Base-by-base conservation (phyloP, 2,329 filamentous ascomycete species). In the Microcyclospora pomicola region DNA sequence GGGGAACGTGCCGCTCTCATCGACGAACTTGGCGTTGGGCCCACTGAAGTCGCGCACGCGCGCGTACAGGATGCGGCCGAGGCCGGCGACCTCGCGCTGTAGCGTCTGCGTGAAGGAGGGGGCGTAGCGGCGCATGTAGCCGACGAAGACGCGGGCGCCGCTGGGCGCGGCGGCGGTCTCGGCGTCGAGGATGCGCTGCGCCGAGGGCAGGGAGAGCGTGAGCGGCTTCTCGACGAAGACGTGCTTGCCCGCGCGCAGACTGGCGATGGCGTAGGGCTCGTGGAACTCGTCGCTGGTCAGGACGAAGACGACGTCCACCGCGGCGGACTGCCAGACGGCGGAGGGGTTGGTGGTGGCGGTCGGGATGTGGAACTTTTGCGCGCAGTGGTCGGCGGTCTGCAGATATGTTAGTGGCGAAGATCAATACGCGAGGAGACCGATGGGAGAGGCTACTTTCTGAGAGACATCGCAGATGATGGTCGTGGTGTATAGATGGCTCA, bases 71-170 rank as follows among this genome's bases (percentile, higher is more conserved):
- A 80, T 70, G 34, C 66, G 61, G 0, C 62, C 64, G 27, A 77
- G 64, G 0, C 53, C 55, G 0, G 59, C 65, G 0, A 79, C 58
- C 43, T 79, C 74, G 6, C 59, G 52, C 41, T 66, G 59, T 31
- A 77, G 64, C 0, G 69, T 66, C 15, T 71, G 62, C 0, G 62
- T 54, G 44, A 77, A 77, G 0, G 66, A 63, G 0, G 68, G 56
- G 0, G 75, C 73, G 47, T 77, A 76, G n/a, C 75, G 64, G 14
- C 75, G 61, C 63, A 75, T 75, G 39, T 72, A 75, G 2, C 73
- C 73, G 0, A 80, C 71, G 48, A 79, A 72, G 2, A 76, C 63
- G 24, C 53, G 61, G 4, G 52, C 47, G 2, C 56, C 52, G 7
- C 7, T 24, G 5, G 19, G 19, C 19, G 19, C 19, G 0, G 64